phyloP scores from a whole-genome alignment of 202 grass and related monocot genomes.

The Schoenoplectus triqueter region DNA sequence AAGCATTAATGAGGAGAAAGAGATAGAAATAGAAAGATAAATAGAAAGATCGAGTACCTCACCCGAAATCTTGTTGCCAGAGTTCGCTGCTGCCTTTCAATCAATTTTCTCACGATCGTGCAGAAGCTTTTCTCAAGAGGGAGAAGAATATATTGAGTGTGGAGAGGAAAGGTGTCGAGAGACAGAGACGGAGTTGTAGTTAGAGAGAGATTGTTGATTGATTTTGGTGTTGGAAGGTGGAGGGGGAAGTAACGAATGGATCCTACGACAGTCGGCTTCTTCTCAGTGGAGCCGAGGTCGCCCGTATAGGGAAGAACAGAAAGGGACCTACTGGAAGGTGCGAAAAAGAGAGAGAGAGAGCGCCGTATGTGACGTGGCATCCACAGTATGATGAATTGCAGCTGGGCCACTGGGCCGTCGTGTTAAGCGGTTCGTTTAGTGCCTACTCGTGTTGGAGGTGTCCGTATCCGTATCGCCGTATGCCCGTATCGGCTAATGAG shows the following conservation, averaged over 20 bases:
- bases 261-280: neutral
- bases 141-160: neutral
- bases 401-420: neutral
- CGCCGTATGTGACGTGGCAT: neutral
- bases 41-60: neutral
- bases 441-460: neutral
- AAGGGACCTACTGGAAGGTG: constrained; percentile 14
- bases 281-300: neutral
- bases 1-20: neutral
- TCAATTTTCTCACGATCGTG: neutral
- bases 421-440: neutral
- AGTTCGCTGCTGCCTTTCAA: neutral
- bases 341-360: neutral
- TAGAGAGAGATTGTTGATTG: neutral
- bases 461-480: neutral
- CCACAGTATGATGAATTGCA: too few relatives aligned
- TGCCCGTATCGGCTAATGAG: too few relatives aligned
- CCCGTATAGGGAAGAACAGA: neutral
- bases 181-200: neutral
- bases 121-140: constrained; percentile 11
- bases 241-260: neutral
- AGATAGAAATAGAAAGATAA: neutral
- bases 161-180: neutral
- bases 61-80: neutral
- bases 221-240: neutral